phyloP scores from a whole-genome alignment of 2,329 filamentous ascomycete genomes.

The Aspergillus aculeatinus region DNA sequence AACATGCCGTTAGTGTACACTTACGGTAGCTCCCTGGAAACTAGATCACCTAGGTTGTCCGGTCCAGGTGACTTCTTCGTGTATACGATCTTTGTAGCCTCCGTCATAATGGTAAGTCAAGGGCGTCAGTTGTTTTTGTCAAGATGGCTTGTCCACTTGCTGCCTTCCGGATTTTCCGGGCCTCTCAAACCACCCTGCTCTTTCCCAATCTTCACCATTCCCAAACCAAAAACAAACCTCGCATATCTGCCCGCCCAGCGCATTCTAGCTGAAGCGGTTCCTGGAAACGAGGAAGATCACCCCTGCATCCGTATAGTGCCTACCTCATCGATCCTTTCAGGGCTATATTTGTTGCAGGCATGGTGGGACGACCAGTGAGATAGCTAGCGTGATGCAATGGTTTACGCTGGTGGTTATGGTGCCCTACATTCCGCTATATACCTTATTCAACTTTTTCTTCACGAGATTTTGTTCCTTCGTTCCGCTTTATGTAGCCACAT shows the following conservation, averaged over 20 bases:
- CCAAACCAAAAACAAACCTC: constrained; percentile 49
- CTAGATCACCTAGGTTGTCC: constrained; percentile 67
- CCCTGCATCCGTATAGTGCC: constrained; percentile 61
- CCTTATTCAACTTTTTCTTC: constrained; percentile 19
- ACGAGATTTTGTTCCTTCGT: constrained; percentile 14
- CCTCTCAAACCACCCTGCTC: background rate
- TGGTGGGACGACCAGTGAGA: constrained; percentile 75
- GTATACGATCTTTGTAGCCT: constrained; percentile 73
- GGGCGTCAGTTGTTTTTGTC: constrained; percentile 28
- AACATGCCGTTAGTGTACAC: constrained; percentile 61
- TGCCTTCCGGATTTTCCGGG: background rate
- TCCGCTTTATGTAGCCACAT: constrained; percentile 23
- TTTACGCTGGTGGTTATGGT: constrained; percentile 63
- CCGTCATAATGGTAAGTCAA: constrained; percentile 73
- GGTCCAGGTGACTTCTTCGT: constrained; percentile 76
- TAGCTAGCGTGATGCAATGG: constrained; percentile 55
- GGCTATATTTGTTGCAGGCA: constrained; percentile 67
- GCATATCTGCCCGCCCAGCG: constrained; percentile 77
- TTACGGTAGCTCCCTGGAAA: constrained; percentile 74
- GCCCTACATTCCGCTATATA: constrained; percentile 57
- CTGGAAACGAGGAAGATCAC: constrained; percentile 80
- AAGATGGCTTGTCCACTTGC: background rate
- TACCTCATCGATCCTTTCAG: constrained; percentile 61
- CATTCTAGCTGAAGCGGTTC: constrained; percentile 73
- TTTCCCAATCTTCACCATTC: constrained; percentile 14